Evolutionary conservation across 495 filamentous ascomycete genomes (phyloP).

Genomic region (Aspergillus haitiensis): DNA sequence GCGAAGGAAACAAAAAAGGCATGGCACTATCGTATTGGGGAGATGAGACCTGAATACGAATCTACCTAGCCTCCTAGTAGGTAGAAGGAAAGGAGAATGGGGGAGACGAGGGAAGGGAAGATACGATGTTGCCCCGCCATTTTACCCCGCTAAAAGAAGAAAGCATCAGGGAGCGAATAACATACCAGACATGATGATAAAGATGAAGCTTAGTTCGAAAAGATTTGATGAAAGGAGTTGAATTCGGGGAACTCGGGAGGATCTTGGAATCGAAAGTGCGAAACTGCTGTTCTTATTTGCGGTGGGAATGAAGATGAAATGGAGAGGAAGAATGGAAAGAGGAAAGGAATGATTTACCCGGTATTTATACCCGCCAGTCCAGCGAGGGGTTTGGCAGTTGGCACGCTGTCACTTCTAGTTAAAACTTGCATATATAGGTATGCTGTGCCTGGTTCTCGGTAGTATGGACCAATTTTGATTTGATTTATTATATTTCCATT

Average conservation of each 20-base stretch:
- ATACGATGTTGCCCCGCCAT: slow-evolving; percentile 19
- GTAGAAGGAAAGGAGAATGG: slow-evolving; percentile 1
- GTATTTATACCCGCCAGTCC: slow-evolving; percentile 21
- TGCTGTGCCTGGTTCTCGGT: too few relatives aligned
- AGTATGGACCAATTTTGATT: too few relatives aligned
- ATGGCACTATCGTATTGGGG: too few relatives aligned
- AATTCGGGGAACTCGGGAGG: background rate
- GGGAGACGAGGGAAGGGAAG: slow-evolving; percentile 5
- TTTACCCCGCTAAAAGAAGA: slow-evolving; percentile 11
- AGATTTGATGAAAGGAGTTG: slow-evolving; percentile 7
- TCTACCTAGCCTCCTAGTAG: too few relatives aligned
- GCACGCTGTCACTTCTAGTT: too few relatives aligned
- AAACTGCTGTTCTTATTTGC: too few relatives aligned
- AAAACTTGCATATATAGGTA: too few relatives aligned
- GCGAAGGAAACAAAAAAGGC: too few relatives aligned
- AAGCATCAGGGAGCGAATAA: slow-evolving; percentile 5
- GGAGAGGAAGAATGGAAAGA: slow-evolving; percentile 7
- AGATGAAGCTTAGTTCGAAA: background rate
- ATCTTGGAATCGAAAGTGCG: background rate
- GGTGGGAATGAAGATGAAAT: background rate
- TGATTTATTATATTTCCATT: too few relatives aligned
- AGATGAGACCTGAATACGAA: too few relatives aligned
- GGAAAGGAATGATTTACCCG: slow-evolving; percentile 10
- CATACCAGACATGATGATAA: slow-evolving; percentile 22
- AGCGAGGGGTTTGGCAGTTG: too few relatives aligned